Evolutionary conservation across 1,139 yeast genomes (phyloP), one percentile per base, ranked within the genome.

Genomic region (Diutina neorugosa): DNA sequence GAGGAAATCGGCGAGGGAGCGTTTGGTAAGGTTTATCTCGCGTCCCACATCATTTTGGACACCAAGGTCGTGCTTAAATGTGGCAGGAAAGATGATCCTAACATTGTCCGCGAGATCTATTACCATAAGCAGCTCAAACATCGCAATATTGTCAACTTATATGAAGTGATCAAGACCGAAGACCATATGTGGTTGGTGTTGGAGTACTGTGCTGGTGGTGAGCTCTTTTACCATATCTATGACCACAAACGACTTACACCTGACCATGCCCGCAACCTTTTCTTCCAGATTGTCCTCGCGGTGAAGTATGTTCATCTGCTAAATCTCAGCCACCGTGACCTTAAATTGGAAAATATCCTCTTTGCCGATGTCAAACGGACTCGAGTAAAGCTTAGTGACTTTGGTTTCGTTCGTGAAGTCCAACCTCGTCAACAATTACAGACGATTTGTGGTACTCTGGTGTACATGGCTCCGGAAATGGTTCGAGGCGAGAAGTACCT

Each of bases 401-500:
- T 93, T 68, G 98, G 98, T 0, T 91, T 93, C 65, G 90, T 96
- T 1, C 73, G 98, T 57, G 97, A 90, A 62, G 82, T 65, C 57
- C 69, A 70, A 73, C 71, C 84, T 63, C 57, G 77, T 68, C 66
- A 65, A n/a, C 69, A 83, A 53, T 68, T 93, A 49, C 86, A 86
- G 51, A 93, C 97, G 0, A 76, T 90, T 1, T 93, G 98, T 67
- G 98, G 98, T 2, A 93, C 98, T 0, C 82, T 91, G 0, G 95
- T 90, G 5, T 93, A 93, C 64, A 90, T 91, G 96, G 97, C 98
- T 0, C 98, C 98, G 0, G 98, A 93, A 63, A 71, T 93, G 60
- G 71, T 90, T 43, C 71, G 75, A 54, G 78, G 80, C 57, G 77
- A 78, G 54, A 82, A 81, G 54, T 93, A 93, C 63, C 82, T 83